phyloP scores from a whole-genome alignment of 345 rosid species.

The Reutealis trisperma region DNA sequence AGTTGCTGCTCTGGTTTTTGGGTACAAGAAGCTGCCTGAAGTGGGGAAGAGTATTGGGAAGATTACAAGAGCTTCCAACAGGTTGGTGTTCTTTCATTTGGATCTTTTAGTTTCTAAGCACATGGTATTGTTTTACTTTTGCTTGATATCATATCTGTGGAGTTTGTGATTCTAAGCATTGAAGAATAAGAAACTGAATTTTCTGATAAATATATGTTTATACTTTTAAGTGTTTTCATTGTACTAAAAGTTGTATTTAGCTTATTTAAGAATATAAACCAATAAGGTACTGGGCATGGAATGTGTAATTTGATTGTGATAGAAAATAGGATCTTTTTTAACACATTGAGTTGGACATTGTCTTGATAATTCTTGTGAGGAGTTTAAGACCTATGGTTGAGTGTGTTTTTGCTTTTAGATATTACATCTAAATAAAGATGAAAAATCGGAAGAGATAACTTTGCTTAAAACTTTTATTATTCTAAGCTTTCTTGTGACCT shows the following conservation, averaged over 20 bases:
- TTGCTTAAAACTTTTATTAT: background rate
- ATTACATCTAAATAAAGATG: background rate
- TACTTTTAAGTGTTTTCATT: background rate
- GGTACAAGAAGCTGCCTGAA: slow-evolving; percentile 96
- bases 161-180: background rate
- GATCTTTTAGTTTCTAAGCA: too few species aligned
- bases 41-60: too few species aligned
- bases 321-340: background rate
- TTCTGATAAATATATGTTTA: background rate
- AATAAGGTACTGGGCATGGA: slow-evolving; percentile 2
- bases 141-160: background rate
- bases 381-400: background rate
- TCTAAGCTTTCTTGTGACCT: background rate
- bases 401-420: too few species aligned
- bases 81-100: too few species aligned
- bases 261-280: background rate
- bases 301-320: background rate
- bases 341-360: background rate
- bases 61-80: too few species aligned
- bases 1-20: slow-evolving; percentile 85
- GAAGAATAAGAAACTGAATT: background rate
- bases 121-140: background rate
- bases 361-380: background rate
- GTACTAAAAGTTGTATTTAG: background rate
- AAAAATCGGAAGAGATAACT: background rate